Conservation (phyloP, 1,284 basidiomycete genomes). For the Exobasidium cylindrosporum region DNA sequence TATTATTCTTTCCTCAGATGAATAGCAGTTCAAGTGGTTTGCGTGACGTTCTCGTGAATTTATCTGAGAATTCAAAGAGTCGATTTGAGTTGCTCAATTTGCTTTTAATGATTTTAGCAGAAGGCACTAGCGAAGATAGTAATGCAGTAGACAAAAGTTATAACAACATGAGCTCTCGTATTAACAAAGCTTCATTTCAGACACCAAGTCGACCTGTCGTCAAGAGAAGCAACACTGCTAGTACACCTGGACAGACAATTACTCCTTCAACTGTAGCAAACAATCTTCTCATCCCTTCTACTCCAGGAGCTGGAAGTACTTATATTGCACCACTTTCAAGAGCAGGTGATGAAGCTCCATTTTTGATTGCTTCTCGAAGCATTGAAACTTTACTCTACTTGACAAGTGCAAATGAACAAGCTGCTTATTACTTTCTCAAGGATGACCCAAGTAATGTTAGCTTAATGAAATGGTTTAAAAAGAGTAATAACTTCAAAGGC, state of each 20-base stretch:
- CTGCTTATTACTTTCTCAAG: constrained; percentile 48
- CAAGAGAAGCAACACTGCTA: constrained; percentile 25
- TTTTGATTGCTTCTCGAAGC: constrained; percentile 50
- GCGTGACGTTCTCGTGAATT: constrained; percentile 85
- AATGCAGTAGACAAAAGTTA: constrained; percentile 90
- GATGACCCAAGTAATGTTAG: constrained; percentile 29
- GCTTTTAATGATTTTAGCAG: constrained; percentile 85
- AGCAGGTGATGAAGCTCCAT: constrained; percentile 53
- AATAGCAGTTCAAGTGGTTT: constrained; percentile 74
- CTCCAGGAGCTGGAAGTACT: not conserved
- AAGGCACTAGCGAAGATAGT: constrained; percentile 81
- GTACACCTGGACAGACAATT: constrained; percentile 13
- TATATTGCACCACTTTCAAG: constrained; percentile 40
- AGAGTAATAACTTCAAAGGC: constrained; percentile 27
- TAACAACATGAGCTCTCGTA: constrained; percentile 66
- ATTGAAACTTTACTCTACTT: constrained; percentile 49
- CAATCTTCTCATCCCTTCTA: not conserved
- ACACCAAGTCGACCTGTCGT: constrained; percentile 35
- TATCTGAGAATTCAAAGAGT: constrained; percentile 92
- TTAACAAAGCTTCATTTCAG: constrained; percentile 20
- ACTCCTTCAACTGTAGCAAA: not conserved
- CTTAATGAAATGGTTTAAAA: constrained; percentile 10
- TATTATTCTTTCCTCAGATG: constrained; percentile 94
- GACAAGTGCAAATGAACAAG: constrained; percentile 39
- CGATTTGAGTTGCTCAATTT: constrained; percentile 88